Evolutionary conservation across 2,329 filamentous ascomycete species (phyloP).

Genomic region (Elsinoe necatrix): DNA sequence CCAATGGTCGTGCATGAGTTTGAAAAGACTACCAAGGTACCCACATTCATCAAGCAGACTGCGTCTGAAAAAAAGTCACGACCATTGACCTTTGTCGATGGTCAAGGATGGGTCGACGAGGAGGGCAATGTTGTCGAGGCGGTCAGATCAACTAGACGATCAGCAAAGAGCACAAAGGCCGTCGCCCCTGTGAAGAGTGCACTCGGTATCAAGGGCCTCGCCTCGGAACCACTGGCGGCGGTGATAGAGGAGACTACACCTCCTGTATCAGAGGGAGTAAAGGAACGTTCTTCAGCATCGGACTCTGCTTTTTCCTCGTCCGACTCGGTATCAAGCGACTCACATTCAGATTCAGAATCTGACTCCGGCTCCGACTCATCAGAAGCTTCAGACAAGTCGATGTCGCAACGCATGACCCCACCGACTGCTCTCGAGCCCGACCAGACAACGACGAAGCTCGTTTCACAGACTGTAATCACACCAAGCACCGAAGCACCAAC

Average conservation of each 20-base stretch:
- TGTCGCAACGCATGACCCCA: neutral
- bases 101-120: constrained; percentile 79
- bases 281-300: neutral
- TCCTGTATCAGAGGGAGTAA: neutral
- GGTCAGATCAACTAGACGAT: constrained; percentile 18
- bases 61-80: constrained; percentile 36
- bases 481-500: constrained; percentile 19
- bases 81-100: constrained; percentile 65
- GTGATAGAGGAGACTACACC: neutral
- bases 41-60: constrained; percentile 64
- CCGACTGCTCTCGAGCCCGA: neutral
- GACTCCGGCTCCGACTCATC: constrained; percentile 12
- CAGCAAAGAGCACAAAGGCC: neutral
- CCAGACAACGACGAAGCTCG: neutral
- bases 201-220: neutral
- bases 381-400: neutral
- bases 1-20: constrained; percentile 71
- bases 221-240: neutral
- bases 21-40: constrained; percentile 71
- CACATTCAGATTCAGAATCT: constrained; percentile 10
- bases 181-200: neutral
- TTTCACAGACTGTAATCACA: neutral
- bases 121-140: constrained; percentile 66
- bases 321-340: constrained; percentile 1
- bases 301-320: constrained; percentile 3